These are phyloP conservation scores for Lentinula raphanica DNA, from an alignment of 768 basidiomycete genomes.

Conservation along the genomic window DNA sequence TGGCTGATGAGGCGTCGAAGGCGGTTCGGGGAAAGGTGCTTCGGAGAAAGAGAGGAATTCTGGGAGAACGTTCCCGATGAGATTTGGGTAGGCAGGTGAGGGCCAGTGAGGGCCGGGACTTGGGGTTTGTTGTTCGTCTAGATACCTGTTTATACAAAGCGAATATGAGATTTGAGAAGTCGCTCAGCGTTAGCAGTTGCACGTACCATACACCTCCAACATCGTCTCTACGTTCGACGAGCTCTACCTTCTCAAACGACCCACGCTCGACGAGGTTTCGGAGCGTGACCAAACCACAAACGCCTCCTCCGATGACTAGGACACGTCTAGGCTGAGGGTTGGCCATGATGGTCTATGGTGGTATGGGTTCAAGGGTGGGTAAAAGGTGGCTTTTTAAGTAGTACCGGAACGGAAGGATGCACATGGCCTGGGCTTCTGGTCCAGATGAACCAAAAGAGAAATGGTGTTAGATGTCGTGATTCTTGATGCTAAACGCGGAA, in stretches of 20 bases:
- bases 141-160: constrained; percentile 29
- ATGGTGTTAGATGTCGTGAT: no score
- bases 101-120: constrained; percentile 30
- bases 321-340: constrained; percentile 27
- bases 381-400: no score
- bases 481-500: no score
- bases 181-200: not conserved
- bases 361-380: no score
- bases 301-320: constrained; percentile 43
- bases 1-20: constrained; percentile 26
- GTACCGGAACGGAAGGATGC: no score
- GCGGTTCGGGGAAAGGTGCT: constrained; percentile 29
- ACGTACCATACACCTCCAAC: constrained; percentile 49
- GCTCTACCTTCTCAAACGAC: constrained; percentile 35
- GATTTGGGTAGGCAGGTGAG: constrained; percentile 40
- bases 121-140: constrained; percentile 17
- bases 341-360: no score
- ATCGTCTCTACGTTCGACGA: constrained; percentile 42
- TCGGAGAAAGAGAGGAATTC: constrained; percentile 36
- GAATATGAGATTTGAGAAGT: not conserved
- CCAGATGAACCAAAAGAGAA: no score
- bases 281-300: constrained; percentile 42
- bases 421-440: no score
- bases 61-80: constrained; percentile 48
- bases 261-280: constrained; percentile 42